Base-by-base conservation (phyloP, 2,329 filamentous ascomycete species). In the Cercospora sp. region DNA sequence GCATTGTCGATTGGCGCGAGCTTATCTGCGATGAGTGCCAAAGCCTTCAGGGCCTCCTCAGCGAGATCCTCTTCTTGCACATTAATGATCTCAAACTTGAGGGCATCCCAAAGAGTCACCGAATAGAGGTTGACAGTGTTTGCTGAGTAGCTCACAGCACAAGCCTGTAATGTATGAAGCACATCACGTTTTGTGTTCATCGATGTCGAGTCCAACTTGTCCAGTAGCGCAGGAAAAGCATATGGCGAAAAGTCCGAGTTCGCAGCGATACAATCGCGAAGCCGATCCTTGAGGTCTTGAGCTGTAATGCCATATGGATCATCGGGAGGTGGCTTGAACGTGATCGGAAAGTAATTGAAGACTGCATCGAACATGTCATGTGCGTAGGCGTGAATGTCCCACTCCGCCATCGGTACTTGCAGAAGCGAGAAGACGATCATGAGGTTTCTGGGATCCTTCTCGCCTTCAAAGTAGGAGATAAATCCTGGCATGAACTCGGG, bases 331-430 rank as follows among this genome's bases (percentile, higher is more conserved):
- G 89, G 88, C 73, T 87, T 85, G 78, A 91, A 91, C 0, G 89
- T 90, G 72, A 91, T 90, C 0, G 89, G 89, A 75, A 91, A 91
- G 77, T 91, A 91, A 73, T 90, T 90, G 78, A 90, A 91, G 18
- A 89, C 88, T 3, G 88, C 84, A 71, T 91, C 89, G 74, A 91
- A 91, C 55, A 90, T 81, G 31, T 84, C 82, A 75, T 90, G 87
- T 20, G 85, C 85, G 76, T 89, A 83, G 45, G 83, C 82, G 3
- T 84, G 82, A 67, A 90, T 86, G 71, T 87, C 85, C 88, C 89
- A 91, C 76, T 91, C 89, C 6, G 88, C 83, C 84, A 90, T 89
- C 1, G 90, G 83, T 13, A 90, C 89, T 73, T 85, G 87, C 30
- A 90, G 76, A 67, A 90, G 85, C 0, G 89, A 90, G 73, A 91